A percentile compares a stretch with the other conserved stretches of the same genome.
Evolutionary conservation across 352 stramenopile genomes (phyloP).

Genomic region (Phytophthora chlamydospora): DNA sequence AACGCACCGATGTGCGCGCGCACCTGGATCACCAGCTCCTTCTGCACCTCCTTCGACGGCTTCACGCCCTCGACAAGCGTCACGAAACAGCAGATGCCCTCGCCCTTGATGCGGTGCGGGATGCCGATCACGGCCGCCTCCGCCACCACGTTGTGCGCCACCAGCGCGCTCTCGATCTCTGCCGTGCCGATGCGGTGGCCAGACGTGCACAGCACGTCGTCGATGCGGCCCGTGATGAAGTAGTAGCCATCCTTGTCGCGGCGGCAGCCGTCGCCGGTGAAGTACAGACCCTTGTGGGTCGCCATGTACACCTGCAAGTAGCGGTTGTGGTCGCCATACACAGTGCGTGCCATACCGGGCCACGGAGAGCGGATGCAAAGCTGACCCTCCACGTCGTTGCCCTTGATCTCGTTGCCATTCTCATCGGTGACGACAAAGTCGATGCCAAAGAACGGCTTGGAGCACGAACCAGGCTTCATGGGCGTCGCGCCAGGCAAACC

Average conservation of each 20-base stretch:
- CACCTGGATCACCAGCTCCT: slow-evolving; percentile 82
- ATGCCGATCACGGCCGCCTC: slow-evolving; percentile 96
- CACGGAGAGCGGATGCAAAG: slow-evolving; percentile 95
- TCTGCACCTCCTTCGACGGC: slow-evolving; percentile 53
- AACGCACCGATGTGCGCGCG: slow-evolving; percentile 95
- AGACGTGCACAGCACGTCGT: slow-evolving; percentile 96
- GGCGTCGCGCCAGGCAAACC: slow-evolving; percentile 92
- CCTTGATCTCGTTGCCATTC: slow-evolving; percentile 87
- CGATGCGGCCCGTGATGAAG: slow-evolving; percentile 98
- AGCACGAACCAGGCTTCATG: slow-evolving; percentile 93
- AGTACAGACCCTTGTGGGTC: slow-evolving; percentile 97
- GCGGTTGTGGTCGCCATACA: slow-evolving; percentile 93
- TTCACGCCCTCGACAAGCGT: slow-evolving; percentile 88
- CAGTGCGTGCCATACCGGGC: slow-evolving; percentile 96
- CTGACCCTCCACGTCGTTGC: slow-evolving; percentile 91
- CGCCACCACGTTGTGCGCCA: slow-evolving; percentile 91
- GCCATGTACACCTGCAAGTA: slow-evolving; percentile 97
- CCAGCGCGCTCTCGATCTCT: slow-evolving; percentile 90
- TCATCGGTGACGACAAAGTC: slow-evolving; percentile 87
- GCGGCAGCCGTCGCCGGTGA: slow-evolving; percentile 90
- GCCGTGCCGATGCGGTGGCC: slow-evolving; percentile 92
- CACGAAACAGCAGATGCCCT: slow-evolving; percentile 95
- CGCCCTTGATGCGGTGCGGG: slow-evolving; percentile 97
- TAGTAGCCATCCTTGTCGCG: slow-evolving; percentile 96
- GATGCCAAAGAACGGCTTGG: slow-evolving; percentile 96